Conservation (phyloP, 345 rosid species). For the Populus nigra region DNA sequence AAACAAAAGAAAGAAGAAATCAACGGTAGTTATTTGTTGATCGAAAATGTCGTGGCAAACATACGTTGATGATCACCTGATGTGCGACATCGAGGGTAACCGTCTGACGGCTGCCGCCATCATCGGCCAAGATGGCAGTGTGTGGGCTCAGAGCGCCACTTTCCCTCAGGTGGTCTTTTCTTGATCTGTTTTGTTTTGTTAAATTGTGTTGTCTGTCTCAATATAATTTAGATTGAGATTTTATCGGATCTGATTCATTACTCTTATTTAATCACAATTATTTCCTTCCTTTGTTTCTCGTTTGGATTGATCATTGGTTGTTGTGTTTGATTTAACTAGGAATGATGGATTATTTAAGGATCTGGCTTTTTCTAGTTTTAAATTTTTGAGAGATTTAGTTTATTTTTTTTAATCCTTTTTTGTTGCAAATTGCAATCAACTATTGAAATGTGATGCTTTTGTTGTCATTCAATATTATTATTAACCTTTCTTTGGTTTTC, state of each 20-base stretch:
- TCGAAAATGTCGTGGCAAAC: conserved; percentile 28
- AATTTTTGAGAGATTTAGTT: not conserved
- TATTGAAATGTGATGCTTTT: not conserved
- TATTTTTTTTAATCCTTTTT: not conserved
- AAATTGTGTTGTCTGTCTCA: not conserved
- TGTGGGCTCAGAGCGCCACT: conserved; percentile 23
- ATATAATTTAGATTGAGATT: not conserved
- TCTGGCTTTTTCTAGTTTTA: no score
- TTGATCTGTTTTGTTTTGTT: not conserved
- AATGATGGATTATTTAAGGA: not conserved
- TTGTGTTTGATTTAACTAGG: not conserved
- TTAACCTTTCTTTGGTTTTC: no score
- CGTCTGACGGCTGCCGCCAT: conserved; percentile 20
- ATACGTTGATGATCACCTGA: conserved; percentile 24
- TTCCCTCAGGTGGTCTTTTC: conserved; percentile 22
- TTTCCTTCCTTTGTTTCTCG: not conserved
- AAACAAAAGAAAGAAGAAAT: not conserved
- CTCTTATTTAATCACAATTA: not conserved
- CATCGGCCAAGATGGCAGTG: conserved; percentile 24
- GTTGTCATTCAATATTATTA: not conserved
- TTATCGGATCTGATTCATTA: not conserved
- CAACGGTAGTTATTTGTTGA: conserved; percentile 3
- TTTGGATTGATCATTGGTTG: not conserved
- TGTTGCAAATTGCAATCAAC: not conserved
- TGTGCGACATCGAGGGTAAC: conserved; percentile 25